Conservation (phyloP, 2,329 filamentous ascomycete genomes). For the Hypomyces rosellus region DNA sequence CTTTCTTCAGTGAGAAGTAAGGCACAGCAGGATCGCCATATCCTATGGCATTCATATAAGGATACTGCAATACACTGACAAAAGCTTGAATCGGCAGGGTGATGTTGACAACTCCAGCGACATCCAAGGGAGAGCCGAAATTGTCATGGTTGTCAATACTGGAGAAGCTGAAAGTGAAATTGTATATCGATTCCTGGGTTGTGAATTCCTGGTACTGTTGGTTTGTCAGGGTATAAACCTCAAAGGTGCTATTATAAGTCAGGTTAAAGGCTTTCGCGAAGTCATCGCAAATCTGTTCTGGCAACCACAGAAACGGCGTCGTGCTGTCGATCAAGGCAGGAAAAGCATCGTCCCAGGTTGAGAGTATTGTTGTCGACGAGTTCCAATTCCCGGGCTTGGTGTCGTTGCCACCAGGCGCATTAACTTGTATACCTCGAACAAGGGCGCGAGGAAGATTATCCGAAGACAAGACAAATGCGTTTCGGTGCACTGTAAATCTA, state of each 20-base stretch:
- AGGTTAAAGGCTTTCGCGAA: constrained; percentile 61
- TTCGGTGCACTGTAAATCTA: constrained; percentile 55
- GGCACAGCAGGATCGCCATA: constrained; percentile 41
- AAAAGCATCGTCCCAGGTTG: constrained; percentile 41
- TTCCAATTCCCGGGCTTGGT: constrained; percentile 31
- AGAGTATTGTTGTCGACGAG: constrained; percentile 31
- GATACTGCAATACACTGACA: constrained; percentile 43
- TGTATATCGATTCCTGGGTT: constrained; percentile 35
- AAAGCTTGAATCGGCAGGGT: constrained; percentile 48
- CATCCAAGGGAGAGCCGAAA: constrained; percentile 42
- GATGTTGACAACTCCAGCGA: constrained; percentile 49
- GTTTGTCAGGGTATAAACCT: constrained; percentile 58
- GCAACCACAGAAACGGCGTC: constrained; percentile 59
- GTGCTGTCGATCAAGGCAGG: constrained; percentile 56
- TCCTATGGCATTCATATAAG: constrained; percentile 38
- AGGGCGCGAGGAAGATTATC: constrained; percentile 52
- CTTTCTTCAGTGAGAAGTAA: constrained; percentile 62
- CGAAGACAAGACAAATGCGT: constrained; percentile 50
- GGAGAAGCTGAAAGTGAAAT: constrained; percentile 52
- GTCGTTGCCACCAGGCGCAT: constrained; percentile 24
- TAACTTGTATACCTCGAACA: constrained; percentile 50
- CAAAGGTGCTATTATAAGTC: constrained; percentile 55
- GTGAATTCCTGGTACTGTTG: constrained; percentile 46
- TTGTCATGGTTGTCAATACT: constrained; percentile 48
- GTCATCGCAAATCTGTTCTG: constrained; percentile 51